Evolutionary conservation across 2,329 filamentous ascomycete species (phyloP), one percentile per base, ranked within the genome.

Genomic region (Fonsecaea pedrosoi): DNA sequence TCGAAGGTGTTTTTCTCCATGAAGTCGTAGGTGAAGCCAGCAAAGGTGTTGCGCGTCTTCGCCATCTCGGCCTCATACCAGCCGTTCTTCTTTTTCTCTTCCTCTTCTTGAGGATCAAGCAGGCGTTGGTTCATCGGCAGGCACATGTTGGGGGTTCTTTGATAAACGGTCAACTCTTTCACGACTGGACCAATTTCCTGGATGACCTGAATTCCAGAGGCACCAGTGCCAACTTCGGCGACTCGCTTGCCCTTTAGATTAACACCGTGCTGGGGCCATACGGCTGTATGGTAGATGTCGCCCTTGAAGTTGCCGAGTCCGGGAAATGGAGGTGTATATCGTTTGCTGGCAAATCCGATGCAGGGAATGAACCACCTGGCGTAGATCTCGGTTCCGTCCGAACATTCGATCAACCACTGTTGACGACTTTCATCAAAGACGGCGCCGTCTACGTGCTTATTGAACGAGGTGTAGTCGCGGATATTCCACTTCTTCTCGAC

Each of bases 161-260:
- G 87, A 75, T 90, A 78, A 0, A 78, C 73, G 0, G 78, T 82
- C 38, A 73, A 60, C 18, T 73, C 57, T 37, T 71, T 71, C 32
- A 61, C 64, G 5, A 62, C 56, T 13, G 69, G 48, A 40, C 69
- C 64, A 25, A 60, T 73, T 70, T 60, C 72, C 72, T 68, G 73
- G 12, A 73, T 73, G 32, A 73, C 68, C 54, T 82, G 81, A 6
- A 82, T 77, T 4, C 77, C 80, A 0, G 78, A 79, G 2, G 87
- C 85, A 1, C 88, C 89, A 0, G 87, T 90, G 7, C 89, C 89
- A 35, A 90, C 84, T 60, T 90, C 83, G 21, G 84, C 88, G 54
- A 86, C 83, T 13, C 83, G 81, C 74, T 90, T 90, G 59, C 82
- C 82, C 55, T 81, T 81, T 30, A 88, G 81, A 58, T 85, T 80